phyloP scores from a whole-genome alignment of 192 early-diverging fungal species.

The Umbelopsis isabellina region DNA sequence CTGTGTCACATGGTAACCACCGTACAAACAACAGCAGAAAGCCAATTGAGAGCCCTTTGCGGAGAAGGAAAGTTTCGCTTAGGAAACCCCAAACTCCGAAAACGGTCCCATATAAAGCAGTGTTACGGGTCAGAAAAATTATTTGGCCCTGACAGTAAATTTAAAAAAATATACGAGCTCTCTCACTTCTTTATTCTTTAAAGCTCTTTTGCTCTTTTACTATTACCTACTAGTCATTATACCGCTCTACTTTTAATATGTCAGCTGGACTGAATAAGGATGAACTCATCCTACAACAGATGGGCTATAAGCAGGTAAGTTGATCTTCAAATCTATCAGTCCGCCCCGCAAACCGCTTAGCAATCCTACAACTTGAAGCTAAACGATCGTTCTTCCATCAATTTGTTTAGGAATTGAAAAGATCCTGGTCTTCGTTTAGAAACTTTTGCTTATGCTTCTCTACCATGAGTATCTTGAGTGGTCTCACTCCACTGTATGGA shows the following conservation, averaged over 20 bases:
- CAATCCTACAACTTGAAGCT: neutral
- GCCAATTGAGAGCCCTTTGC: neutral
- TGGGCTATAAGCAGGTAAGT: constrained; percentile 49
- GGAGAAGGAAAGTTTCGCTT: neutral
- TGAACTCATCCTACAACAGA: constrained; percentile 39
- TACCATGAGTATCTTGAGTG: constrained; percentile 44
- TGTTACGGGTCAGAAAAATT: too few species aligned
- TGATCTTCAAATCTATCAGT: neutral
- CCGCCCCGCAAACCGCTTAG: neutral
- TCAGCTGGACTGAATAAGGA: constrained; percentile 28
- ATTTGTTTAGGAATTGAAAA: constrained; percentile 36
- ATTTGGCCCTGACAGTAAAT: too few species aligned
- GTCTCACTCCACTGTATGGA: constrained; percentile 44
- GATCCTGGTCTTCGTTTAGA: constrained; percentile 40
- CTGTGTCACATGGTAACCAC: constrained; percentile 7
- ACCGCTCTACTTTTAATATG: neutral
- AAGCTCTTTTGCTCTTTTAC: neutral
- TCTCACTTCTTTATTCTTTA: neutral
- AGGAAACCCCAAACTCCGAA: too few species aligned
- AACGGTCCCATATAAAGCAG: too few species aligned
- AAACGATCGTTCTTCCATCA: too few species aligned
- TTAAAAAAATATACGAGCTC: neutral
- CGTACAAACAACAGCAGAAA: neutral
- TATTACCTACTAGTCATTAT: neutral
- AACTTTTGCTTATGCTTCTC: constrained; percentile 50